Base-by-base conservation (phyloP, 495 filamentous ascomycete genomes). In the Aspergillus cristatus region DNA sequence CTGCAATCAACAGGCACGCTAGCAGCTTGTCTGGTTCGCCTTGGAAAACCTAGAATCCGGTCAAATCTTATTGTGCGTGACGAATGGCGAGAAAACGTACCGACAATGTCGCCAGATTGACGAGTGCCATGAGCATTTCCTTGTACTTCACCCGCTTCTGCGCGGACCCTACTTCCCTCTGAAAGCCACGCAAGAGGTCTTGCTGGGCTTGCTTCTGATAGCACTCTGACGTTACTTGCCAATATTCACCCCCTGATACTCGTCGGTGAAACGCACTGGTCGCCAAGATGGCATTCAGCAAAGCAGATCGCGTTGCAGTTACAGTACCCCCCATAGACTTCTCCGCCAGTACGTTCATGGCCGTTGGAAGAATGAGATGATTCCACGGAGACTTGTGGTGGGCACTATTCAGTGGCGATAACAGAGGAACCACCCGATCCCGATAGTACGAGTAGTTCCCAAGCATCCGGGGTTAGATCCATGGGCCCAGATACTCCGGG, bases 91-190 rank as follows among this genome's bases (percentile, higher is more conserved):
- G 7, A 22, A 7, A 22, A 5, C 10, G 16, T 20, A 18, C 44
- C n/a, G 20, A 47, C 44, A 14, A 15, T 32, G 29, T 42, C 11
- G 28, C 35, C 46, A 58, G 53, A 7, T 41, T 50, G 2, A 55
- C 40, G 6, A 58, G 39, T 0, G 51, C 55, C 40, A 58, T 53
- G n/a, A 58, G 32, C 6, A 47, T 51, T 3, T 51, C 45, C 26
- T 55, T 58, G 34, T 58, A 58, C 35, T 55, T 58, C 11, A 42
- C 47, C n/a, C 39, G 45, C 33, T 48, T 44, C 0, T 47, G 18
- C 32, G 40, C 46, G 15, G 37, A 22, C n/a, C 32, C 45, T 13
- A 45, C 47, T 28, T 58, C 43, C 20, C 4, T 24, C 2, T 42
- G 26, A 15, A 51, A 33, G 0, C 47, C 48, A n/a, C 43, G 24